Base-by-base conservation (phyloP, 1,284 basidiomycete genomes). In the Inonotus hispidus region DNA sequence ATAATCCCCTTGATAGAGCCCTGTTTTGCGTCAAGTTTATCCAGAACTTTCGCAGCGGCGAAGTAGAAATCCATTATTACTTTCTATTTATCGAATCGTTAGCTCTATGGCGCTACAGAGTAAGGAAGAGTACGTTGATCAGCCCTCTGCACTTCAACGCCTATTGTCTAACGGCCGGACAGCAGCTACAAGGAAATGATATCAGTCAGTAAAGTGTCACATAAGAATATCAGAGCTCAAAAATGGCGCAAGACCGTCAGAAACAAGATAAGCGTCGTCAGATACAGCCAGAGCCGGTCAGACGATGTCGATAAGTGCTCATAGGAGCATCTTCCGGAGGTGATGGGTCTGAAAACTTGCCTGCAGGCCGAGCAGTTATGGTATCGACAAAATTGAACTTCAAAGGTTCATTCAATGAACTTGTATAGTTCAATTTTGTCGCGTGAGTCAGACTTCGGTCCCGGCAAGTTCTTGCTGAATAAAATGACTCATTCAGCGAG, bases 1-100 rank as follows among this genome's bases (percentile, higher is more conserved):
- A 93, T 77, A 41, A 92, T 73, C 58, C 90, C 80, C 73, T 93
- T 89, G 71, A 97, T 89, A 6, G 92, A 94, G 13, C 93, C 93
- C 73, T 92, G 82, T 72, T 90, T 92, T 57, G 85, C 82, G 71
- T 95, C 90, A 61, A 97, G 80, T 66, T 86, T 86, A 71, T 95
- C 92, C 68, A 97, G 79, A 4, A 87, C 82, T 68, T 85, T 81
- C 63, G 88, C 88, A 65, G 92, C 91, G 70, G 90, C 87, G 75
- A 93, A 93, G 78, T 95, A 96, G 75, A 95, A 93, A 78, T 95
- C 94, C 93, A 95, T 95, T 74, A 71, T 70, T 14, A 43, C 7
- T 11, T 7, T 52, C 46, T 58, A 49, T 27, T 39, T 23, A 60
- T 46, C 37, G 27, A 14, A 56, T 35, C 60, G 35, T 19, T 38